These are phyloP conservation scores for Geotrichum restrictum DNA, from an alignment of 1,139 yeast species.

Conservation along the genomic window DNA sequence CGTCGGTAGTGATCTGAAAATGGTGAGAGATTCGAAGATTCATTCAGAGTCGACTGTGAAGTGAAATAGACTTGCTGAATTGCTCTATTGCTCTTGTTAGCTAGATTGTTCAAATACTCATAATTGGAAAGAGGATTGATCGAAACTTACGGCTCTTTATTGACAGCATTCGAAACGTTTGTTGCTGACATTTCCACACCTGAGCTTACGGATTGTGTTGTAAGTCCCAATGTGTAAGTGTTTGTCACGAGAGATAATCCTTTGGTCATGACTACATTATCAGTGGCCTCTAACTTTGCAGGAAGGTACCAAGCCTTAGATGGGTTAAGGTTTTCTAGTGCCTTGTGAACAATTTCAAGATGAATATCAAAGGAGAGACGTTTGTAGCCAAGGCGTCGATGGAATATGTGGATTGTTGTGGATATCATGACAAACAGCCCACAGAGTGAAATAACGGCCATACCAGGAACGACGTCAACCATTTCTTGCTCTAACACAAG, in stretches of 20 bases:
- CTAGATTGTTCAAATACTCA: too few relatives aligned
- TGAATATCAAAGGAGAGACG: conserved; percentile 1
- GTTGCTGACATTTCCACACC: not conserved
- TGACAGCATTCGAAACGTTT: too few relatives aligned
- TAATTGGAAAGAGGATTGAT: too few relatives aligned
- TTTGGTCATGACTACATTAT: conserved; percentile 4
- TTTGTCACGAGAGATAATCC: not conserved
- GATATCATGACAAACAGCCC: not conserved
- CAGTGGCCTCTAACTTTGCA: not conserved
- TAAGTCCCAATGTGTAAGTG: not conserved
- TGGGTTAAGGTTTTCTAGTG: conserved; percentile 1
- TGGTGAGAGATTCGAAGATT: too few relatives aligned
- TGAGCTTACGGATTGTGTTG: not conserved
- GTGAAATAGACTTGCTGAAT: too few relatives aligned
- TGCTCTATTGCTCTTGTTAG: too few relatives aligned
- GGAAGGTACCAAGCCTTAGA: conserved; percentile 5
- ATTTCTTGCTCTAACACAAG: not conserved
- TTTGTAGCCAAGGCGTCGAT: not conserved
- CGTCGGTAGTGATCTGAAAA: too few relatives aligned
- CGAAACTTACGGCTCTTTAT: too few relatives aligned
- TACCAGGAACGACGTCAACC: conserved; percentile 4
- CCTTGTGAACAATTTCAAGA: conserved; percentile 3
- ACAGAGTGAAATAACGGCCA: conserved; percentile 3
- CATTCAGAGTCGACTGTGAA: too few relatives aligned
- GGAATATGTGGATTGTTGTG: not conserved